Evolutionary conservation across 73 alveolate species (phyloP).

Genomic region (Paramecium pentaurelia): DNA sequence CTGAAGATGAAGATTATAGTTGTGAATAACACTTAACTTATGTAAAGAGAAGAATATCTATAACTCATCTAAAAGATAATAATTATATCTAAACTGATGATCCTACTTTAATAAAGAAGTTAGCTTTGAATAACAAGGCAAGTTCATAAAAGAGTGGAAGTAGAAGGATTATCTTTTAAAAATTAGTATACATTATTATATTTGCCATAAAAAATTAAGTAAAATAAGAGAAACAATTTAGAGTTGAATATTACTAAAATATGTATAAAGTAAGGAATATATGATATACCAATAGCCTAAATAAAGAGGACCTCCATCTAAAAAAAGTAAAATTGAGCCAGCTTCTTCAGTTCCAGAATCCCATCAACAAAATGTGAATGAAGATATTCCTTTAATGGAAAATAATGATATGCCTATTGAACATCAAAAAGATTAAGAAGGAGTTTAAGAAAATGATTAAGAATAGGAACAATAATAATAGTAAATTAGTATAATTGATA

Average conservation of each 20-base stretch:
- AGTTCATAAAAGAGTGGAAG: neutral
- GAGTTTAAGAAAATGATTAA: neutral
- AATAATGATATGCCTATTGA: neutral
- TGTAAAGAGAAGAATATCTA: neutral
- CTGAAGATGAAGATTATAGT: conserved; percentile 23
- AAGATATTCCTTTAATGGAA: neutral
- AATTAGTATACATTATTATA: neutral
- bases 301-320: neutral
- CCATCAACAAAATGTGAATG: neutral
- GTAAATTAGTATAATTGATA: neutral
- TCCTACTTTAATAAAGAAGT: neutral
- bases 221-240: neutral
- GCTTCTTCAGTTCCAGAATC: neutral
- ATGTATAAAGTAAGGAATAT: neutral
- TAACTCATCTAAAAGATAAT: neutral
- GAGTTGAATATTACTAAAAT: neutral
- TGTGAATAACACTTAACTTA: conserved; percentile 25
- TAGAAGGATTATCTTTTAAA: neutral
- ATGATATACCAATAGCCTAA: neutral
- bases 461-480: neutral
- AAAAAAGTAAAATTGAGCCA: neutral
- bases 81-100: conserved; percentile 4
- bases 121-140: neutral
- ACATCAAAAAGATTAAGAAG: neutral
- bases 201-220: neutral